Evolutionary conservation across 2,329 filamentous ascomycete species (phyloP).

Genomic region (Emericellopsis atlantica): DNA sequence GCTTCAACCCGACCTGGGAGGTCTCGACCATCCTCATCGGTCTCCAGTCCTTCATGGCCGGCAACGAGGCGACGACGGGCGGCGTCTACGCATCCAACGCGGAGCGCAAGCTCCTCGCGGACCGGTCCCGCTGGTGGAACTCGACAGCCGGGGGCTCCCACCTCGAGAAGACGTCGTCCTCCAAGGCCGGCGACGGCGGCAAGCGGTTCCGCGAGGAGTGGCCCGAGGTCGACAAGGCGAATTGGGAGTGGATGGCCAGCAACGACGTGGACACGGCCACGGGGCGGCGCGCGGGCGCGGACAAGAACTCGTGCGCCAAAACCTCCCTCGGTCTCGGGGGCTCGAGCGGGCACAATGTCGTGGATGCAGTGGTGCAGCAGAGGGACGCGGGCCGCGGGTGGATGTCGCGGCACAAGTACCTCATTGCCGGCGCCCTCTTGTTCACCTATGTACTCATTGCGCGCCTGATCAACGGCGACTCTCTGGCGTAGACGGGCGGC

Average conservation of each 20-base stretch:
- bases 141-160: slow-evolving; percentile 78
- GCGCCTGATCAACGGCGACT: slow-evolving; percentile 49
- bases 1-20: slow-evolving; percentile 97
- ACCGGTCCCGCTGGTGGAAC: slow-evolving; percentile 88
- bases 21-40: slow-evolving; percentile 94
- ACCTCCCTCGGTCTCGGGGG: slow-evolving; percentile 44
- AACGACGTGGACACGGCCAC: slow-evolving; percentile 67
- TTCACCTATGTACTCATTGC: slow-evolving; percentile 78
- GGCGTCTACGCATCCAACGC: slow-evolving; percentile 64
- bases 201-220: slow-evolving; percentile 83
- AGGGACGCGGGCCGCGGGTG: slow-evolving; percentile 74
- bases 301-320: slow-evolving; percentile 39
- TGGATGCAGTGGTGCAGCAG: slow-evolving; percentile 65
- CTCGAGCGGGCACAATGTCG: slow-evolving; percentile 52
- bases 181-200: slow-evolving; percentile 77
- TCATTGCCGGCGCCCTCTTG: slow-evolving; percentile 55
- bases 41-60: slow-evolving; percentile 93
- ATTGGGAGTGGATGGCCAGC: slow-evolving; percentile 83
- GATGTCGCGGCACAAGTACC: slow-evolving; percentile 67
- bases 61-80: slow-evolving; percentile 96
- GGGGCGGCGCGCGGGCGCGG: slow-evolving; percentile 41
- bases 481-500: background rate
- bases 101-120: slow-evolving; percentile 68
- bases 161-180: slow-evolving; percentile 33
- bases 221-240: slow-evolving; percentile 79